These are phyloP conservation scores for Cercospora sp. DNA, from an alignment of 2,329 filamentous ascomycete genomes.

Conservation along the genomic window DNA sequence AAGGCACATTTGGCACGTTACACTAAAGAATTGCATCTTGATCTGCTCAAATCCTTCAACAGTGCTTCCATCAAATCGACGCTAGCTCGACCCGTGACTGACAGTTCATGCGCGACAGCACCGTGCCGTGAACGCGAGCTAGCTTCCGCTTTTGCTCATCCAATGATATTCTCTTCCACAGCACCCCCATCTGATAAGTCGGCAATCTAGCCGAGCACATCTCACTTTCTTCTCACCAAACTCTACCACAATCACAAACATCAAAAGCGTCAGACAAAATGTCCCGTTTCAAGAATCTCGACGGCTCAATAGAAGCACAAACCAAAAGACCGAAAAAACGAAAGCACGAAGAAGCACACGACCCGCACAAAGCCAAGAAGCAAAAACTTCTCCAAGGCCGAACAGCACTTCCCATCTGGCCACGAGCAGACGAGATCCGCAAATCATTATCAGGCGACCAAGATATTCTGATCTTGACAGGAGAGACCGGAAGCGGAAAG, in stretches of 20 bases:
- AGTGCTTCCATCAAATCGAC: background rate
- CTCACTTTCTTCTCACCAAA: background rate
- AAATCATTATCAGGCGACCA: slow-evolving; percentile 55
- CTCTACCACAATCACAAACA: slow-evolving; percentile 13
- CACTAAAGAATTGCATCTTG: background rate
- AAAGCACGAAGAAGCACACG: slow-evolving; percentile 9
- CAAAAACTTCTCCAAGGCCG: slow-evolving; percentile 15
- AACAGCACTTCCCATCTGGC: slow-evolving; percentile 71
- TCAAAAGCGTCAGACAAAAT: background rate
- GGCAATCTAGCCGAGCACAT: background rate
- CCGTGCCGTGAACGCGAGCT: slow-evolving; percentile 6
- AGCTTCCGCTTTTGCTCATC: background rate
- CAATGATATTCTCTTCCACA: background rate
- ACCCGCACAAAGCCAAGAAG: slow-evolving; percentile 10
- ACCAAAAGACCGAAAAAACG: slow-evolving; percentile 6
- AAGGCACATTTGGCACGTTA: background rate
- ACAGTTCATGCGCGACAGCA: slow-evolving; percentile 12
- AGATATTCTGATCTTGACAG: slow-evolving; percentile 79
- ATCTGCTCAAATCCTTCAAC: background rate
- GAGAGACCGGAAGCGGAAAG: slow-evolving; percentile 95
- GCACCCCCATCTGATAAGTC: background rate
- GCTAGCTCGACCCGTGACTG: background rate
- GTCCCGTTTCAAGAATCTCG: slow-evolving; percentile 13
- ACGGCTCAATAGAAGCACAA: slow-evolving; percentile 12
- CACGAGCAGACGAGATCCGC: slow-evolving; percentile 69